Conservation (phyloP, 1,139 yeast genomes). For the Yamadazyma atlantica region DNA sequence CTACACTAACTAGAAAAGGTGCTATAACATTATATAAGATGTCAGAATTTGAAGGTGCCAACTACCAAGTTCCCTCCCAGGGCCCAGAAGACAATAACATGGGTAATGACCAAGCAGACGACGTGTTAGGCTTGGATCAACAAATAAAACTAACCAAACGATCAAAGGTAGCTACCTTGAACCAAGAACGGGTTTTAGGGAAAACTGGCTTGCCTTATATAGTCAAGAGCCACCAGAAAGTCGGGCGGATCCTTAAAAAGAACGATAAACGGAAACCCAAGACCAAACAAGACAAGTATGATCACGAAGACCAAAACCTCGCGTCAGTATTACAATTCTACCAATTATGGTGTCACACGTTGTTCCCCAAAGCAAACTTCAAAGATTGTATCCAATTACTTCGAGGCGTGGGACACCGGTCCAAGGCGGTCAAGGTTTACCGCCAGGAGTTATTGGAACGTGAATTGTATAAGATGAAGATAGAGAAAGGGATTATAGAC, state of each 20-base stretch:
- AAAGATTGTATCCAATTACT: slow-evolving; percentile 52
- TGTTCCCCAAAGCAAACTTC: slow-evolving; percentile 78
- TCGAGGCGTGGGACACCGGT: slow-evolving; percentile 32
- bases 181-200: slow-evolving; percentile 49
- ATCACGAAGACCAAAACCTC: slow-evolving; percentile 43
- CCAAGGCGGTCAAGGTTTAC: slow-evolving; percentile 34
- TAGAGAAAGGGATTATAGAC: slow-evolving; percentile 32
- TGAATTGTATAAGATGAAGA: slow-evolving; percentile 34
- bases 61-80: neutral
- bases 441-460: slow-evolving; percentile 36
- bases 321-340: slow-evolving; percentile 58
- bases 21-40: neutral
- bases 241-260: slow-evolving; percentile 26
- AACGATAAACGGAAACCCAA: slow-evolving; percentile 24
- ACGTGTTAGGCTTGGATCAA: slow-evolving; percentile 41
- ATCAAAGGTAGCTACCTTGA: slow-evolving; percentile 41
- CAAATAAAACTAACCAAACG: slow-evolving; percentile 36
- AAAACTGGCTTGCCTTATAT: slow-evolving; percentile 50
- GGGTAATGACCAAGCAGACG: slow-evolving; percentile 17
- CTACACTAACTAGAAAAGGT: no score
- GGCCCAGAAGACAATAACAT: slow-evolving; percentile 3
- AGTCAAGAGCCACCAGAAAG: slow-evolving; percentile 36
- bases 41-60: neutral
- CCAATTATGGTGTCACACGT: slow-evolving; percentile 82
- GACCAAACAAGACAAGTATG: slow-evolving; percentile 24